Evolutionary conservation across 768 basidiomycete species (phyloP).

Genomic region (Artomyces pyxidatus): DNA sequence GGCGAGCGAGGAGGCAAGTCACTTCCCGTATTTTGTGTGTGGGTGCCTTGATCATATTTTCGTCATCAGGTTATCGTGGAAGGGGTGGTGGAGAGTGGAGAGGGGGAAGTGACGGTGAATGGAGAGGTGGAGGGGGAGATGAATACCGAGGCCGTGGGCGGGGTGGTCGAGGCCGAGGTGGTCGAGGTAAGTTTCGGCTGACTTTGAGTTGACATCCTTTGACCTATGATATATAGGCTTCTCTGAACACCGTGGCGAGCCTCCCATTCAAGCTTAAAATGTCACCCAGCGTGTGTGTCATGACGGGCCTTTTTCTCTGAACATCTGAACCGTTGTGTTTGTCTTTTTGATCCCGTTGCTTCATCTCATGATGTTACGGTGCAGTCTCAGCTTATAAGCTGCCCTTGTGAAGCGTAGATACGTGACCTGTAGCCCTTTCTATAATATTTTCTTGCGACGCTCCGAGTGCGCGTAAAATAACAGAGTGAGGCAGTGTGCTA

Average conservation of each 20-base stretch:
- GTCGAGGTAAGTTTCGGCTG: constrained; percentile 5
- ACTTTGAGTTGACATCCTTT: neutral
- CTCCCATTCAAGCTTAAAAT: constrained; percentile 12
- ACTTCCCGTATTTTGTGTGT: neutral
- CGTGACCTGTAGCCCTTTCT: too few species aligned
- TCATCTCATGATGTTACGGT: too few species aligned
- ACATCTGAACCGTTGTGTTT: too few species aligned
- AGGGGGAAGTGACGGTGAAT: constrained; percentile 24
- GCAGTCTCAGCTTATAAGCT: too few species aligned
- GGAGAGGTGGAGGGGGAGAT: constrained; percentile 21
- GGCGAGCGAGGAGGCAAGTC: constrained; percentile 12
- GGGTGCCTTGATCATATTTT: neutral
- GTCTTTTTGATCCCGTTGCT: too few species aligned
- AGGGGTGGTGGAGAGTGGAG: constrained; percentile 24
- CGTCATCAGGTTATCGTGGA: constrained; percentile 14
- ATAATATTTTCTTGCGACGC: too few species aligned
- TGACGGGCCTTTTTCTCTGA: too few species aligned
- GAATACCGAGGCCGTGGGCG: constrained; percentile 21
- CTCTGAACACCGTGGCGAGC: constrained; percentile 9
- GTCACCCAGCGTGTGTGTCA: too few species aligned
- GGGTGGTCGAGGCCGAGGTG: constrained; percentile 25
- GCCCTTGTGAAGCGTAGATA: too few species aligned
- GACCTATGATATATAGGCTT: constrained; percentile 1
- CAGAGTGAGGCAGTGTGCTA: too few species aligned
- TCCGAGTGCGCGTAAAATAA: too few species aligned